A percentile compares a stretch with the other conserved stretches of the same genome.
Conservation (phyloP, 805 yeast genomes). For the Ogataea populi-albae region DNA sequence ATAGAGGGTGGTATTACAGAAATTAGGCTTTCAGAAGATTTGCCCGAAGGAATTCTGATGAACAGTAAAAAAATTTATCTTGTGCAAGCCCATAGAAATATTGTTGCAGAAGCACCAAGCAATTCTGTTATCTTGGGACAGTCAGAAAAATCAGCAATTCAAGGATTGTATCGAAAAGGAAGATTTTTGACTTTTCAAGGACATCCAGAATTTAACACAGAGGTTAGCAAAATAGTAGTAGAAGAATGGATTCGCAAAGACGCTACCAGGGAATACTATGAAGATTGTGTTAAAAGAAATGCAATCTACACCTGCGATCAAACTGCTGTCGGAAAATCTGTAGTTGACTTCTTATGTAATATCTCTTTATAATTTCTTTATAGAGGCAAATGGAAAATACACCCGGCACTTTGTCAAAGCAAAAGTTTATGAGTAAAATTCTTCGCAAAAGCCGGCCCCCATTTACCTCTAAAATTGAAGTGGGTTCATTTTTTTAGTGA, state of each 20-base stretch:
- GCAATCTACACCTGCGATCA: slow-evolving; percentile 5
- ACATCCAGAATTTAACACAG: slow-evolving; percentile 74
- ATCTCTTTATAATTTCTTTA: slow-evolving; percentile 4
- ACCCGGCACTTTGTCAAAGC: too few relatives aligned
- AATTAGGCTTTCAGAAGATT: slow-evolving; percentile 38
- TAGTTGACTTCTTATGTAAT: slow-evolving; percentile 8
- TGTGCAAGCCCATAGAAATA: slow-evolving; percentile 11
- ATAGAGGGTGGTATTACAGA: slow-evolving; percentile 70
- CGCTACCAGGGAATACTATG: slow-evolving; percentile 5
- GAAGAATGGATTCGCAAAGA: slow-evolving; percentile 3
- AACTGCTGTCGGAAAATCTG: slow-evolving; percentile 4
- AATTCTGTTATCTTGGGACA: slow-evolving; percentile 6
- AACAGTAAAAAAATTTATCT: slow-evolving; percentile 4
- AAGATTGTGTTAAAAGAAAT: slow-evolving; percentile 9
- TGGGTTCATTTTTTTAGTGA: too few relatives aligned
- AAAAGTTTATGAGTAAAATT: too few relatives aligned
- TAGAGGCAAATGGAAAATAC: too few relatives aligned
- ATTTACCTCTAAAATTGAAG: too few relatives aligned
- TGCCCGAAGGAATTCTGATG: slow-evolving; percentile 13
- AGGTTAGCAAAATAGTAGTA: slow-evolving; percentile 20
- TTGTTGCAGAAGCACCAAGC: slow-evolving; percentile 9
- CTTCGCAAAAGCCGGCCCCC: too few relatives aligned
- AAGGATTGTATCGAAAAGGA: slow-evolving; percentile 58
- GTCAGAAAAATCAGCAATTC: slow-evolving; percentile 34
- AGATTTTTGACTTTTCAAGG: slow-evolving; percentile 75